These are phyloP conservation scores for Phaeodactylum tricornutum DNA, from an alignment of 108 stramenopile genomes.

Conservation along the genomic window DNA sequence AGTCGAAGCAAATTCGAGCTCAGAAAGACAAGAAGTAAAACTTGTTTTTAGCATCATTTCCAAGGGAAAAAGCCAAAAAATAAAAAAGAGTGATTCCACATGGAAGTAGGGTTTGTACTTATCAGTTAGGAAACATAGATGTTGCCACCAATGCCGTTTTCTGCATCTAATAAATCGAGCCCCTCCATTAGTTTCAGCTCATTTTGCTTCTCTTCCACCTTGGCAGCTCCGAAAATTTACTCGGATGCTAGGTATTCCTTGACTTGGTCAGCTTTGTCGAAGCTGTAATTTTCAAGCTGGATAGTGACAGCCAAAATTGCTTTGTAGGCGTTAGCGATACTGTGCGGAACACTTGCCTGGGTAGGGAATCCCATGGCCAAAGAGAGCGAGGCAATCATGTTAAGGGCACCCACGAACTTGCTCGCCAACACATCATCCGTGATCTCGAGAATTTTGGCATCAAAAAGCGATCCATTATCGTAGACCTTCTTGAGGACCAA, in stretches of 20 bases:
- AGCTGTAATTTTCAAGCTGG: conserved; percentile 83
- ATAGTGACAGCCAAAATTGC: conserved; percentile 85
- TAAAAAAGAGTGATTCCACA: too few species aligned
- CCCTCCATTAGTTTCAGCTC: conserved; percentile 26
- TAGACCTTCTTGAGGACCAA: conserved; percentile 84
- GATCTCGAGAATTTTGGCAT: conserved; percentile 93
- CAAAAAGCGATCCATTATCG: conserved; percentile 94
- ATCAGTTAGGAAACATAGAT: conserved; percentile 20
- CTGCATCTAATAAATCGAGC: conserved; percentile 55
- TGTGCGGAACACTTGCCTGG: conserved; percentile 92
- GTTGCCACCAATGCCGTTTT: conserved; percentile 41
- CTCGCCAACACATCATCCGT: conserved; percentile 87
- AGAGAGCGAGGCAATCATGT: conserved; percentile 75
- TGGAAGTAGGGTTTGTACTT: too few species aligned
- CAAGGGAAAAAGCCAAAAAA: too few species aligned
- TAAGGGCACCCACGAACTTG: conserved; percentile 85
- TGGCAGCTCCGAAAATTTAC: conserved; percentile 62
- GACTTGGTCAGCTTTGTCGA: conserved; percentile 81
- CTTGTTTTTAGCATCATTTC: too few species aligned
- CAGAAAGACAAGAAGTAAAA: neutral
- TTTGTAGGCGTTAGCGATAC: conserved; percentile 97
- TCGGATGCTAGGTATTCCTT: conserved; percentile 79
- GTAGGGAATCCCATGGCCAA: conserved; percentile 89
- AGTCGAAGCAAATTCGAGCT: conserved; percentile 8
- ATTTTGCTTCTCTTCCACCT: conserved; percentile 54